These are phyloP conservation scores for Globisporangium emineosum DNA, from an alignment of 352 stramenopile species.

Conservation along the genomic window DNA sequence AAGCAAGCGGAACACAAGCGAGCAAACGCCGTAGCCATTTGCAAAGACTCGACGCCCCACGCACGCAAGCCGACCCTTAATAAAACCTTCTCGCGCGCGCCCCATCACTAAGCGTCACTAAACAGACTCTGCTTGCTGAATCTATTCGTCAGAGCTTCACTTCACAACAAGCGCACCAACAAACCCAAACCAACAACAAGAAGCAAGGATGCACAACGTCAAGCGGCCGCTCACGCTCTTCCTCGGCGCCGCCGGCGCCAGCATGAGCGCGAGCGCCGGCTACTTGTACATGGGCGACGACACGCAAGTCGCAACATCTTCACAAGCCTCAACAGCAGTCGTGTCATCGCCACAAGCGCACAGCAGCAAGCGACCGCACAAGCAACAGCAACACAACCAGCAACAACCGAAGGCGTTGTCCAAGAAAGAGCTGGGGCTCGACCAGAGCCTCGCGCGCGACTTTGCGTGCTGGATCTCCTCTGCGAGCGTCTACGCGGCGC, in stretches of 20 bases:
- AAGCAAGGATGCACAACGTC: slow-evolving; percentile 21
- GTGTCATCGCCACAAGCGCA: neutral
- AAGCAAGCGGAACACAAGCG: neutral
- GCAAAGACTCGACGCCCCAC: neutral
- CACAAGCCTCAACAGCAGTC: slow-evolving; percentile 12
- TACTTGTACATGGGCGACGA: slow-evolving; percentile 54
- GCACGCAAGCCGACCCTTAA: neutral
- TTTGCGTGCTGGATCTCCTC: slow-evolving; percentile 67
- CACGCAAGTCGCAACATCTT: slow-evolving; percentile 8
- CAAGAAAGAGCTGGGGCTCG: slow-evolving; percentile 56
- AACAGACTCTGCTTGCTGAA: neutral
- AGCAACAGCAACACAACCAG: slow-evolving; percentile 8
- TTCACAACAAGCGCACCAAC: neutral
- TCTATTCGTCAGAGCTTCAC: neutral
- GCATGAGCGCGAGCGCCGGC: slow-evolving; percentile 27
- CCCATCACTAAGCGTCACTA: neutral
- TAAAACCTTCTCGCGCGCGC: neutral
- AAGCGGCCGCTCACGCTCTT: slow-evolving; percentile 58
- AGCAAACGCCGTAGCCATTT: slow-evolving; percentile 7
- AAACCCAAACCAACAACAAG: slow-evolving; percentile 4
- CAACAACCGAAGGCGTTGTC: slow-evolving; percentile 23
- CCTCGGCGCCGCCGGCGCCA: slow-evolving; percentile 44
- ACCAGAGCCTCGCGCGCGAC: slow-evolving; percentile 68
- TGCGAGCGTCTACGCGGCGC: slow-evolving; percentile 50
- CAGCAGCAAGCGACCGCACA: slow-evolving; percentile 24